Percentiles rank a stretch among this genome's conserved stretches.
Evolutionary conservation across 345 rosid genomes (phyloP).

Genomic region (Murraya paniculata): DNA sequence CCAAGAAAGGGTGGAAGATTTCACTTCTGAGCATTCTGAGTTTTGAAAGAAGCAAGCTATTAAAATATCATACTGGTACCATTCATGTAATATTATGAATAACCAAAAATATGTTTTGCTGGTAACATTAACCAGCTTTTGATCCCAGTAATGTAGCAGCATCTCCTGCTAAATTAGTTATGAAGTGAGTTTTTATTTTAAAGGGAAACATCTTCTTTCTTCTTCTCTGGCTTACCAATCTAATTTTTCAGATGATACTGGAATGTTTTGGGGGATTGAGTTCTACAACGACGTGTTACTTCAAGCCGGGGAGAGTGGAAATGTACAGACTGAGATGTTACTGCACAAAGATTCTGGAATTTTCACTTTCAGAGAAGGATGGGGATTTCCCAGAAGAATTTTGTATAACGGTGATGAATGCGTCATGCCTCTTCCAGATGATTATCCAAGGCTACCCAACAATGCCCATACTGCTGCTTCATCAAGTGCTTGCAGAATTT

Average conservation of each 20-base stretch:
- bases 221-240: background rate
- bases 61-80: too few species aligned
- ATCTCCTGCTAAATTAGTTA: too few species aligned
- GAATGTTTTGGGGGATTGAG: constrained; percentile 77
- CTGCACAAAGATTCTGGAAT: constrained; percentile 48
- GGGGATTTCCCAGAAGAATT: constrained; percentile 83
- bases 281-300: constrained; percentile 72
- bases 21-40: background rate
- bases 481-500: constrained; percentile 1
- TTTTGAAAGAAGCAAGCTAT: too few species aligned
- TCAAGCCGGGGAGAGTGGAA: constrained; percentile 58
- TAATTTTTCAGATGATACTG: constrained; percentile 62
- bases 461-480: constrained; percentile 9
- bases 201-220: too few species aligned
- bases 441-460: constrained; percentile 66
- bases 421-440: constrained; percentile 81
- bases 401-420: constrained; percentile 86
- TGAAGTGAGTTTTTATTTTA: too few species aligned
- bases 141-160: too few species aligned
- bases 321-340: constrained; percentile 71
- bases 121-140: too few species aligned
- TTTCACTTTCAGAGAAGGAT: constrained; percentile 70
- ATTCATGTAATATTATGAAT: too few species aligned
- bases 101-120: too few species aligned
- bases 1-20: background rate